Percentiles rank a stretch among this genome's conserved stretches.
These are phyloP conservation scores for Pelomyxa schiedti DNA, from an alignment of 78 protist species.

Conservation along the genomic window DNA sequence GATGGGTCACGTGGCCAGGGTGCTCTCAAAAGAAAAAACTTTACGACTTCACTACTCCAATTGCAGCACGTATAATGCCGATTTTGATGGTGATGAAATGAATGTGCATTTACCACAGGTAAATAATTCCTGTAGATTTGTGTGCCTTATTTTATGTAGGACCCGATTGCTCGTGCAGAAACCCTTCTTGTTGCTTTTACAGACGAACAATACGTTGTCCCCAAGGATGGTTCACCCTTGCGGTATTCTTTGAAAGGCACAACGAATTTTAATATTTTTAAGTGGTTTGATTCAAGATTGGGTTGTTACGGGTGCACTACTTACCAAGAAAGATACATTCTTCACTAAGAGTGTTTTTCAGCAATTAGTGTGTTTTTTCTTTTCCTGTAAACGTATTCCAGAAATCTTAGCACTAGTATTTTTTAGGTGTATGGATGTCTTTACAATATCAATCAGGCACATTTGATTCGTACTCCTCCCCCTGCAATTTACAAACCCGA, in stretches of 20 bases:
- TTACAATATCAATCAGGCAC: constrained; percentile 21
- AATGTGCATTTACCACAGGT: constrained; percentile 94
- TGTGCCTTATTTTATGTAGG: constrained; percentile 15
- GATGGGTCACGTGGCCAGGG: constrained; percentile 80
- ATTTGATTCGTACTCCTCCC: constrained; percentile 35
- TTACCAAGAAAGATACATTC: constrained; percentile 83
- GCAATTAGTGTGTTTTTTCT: constrained; percentile 67
- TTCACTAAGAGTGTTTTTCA: constrained; percentile 27
- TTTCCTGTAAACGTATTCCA: not conserved
- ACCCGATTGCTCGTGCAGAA: constrained; percentile 67
- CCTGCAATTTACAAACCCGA: constrained; percentile 82
- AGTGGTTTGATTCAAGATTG: constrained; percentile 99
- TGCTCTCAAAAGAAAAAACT: constrained; percentile 60
- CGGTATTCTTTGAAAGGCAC: no score
- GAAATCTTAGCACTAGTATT: not conserved
- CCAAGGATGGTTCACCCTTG: constrained; percentile 86
- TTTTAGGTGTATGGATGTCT: constrained; percentile 10
- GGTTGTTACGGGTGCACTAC: constrained; percentile 81
- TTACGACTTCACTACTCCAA: constrained; percentile 96
- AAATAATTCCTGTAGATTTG: not conserved
- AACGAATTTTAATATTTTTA: no score
- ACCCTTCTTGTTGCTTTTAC: constrained; percentile 68
- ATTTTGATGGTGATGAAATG: constrained; percentile 99
- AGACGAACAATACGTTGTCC: constrained; percentile 74
- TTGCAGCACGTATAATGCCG: constrained; percentile 97